Percentiles rank a stretch among this genome's conserved stretches.
These are phyloP conservation scores for Xylogone sp. DNA, from an alignment of 2,329 filamentous ascomycete species.

Conservation along the genomic window DNA sequence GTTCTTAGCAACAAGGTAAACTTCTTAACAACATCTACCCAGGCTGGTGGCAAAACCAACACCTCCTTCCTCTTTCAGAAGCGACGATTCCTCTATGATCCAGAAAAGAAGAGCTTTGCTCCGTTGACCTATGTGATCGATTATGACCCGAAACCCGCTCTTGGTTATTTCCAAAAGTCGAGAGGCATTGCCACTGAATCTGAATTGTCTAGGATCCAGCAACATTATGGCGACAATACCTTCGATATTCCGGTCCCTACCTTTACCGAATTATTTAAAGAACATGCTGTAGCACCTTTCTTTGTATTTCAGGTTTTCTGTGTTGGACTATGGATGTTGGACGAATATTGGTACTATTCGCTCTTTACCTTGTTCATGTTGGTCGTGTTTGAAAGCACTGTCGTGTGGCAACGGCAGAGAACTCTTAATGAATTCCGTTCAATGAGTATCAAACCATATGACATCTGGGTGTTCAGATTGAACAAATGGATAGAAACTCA, in stretches of 20 bases:
- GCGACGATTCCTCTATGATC: constrained; percentile 84
- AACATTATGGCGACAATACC: constrained; percentile 93
- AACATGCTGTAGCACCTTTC: constrained; percentile 97
- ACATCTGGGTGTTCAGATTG: constrained; percentile 84
- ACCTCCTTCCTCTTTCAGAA: constrained; percentile 97
- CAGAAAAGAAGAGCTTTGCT: constrained; percentile 69
- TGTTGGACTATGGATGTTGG: constrained; percentile 95
- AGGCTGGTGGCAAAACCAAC: constrained; percentile 70
- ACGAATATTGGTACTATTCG: constrained; percentile 99
- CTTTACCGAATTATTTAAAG: constrained; percentile 93
- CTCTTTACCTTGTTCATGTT: constrained; percentile 99
- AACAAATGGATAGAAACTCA: constrained; percentile 84
- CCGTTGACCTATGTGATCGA: constrained; percentile 84
- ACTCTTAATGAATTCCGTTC: constrained; percentile 95
- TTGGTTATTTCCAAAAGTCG: constrained; percentile 75
- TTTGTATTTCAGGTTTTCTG: constrained; percentile 99
- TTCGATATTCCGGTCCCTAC: constrained; percentile 98
- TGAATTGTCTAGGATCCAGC: constrained; percentile 76
- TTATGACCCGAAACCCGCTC: constrained; percentile 72
- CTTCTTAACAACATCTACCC: not conserved
- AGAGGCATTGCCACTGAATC: constrained; percentile 69
- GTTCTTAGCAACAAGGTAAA: not conserved
- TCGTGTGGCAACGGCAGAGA: constrained; percentile 97
- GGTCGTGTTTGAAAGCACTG: constrained; percentile 94
- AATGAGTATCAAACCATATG: constrained; percentile 99